These are phyloP conservation scores for Pestalotiopsis fici DNA, from an alignment of 2,329 filamentous ascomycete species.

Conservation along the genomic window DNA sequence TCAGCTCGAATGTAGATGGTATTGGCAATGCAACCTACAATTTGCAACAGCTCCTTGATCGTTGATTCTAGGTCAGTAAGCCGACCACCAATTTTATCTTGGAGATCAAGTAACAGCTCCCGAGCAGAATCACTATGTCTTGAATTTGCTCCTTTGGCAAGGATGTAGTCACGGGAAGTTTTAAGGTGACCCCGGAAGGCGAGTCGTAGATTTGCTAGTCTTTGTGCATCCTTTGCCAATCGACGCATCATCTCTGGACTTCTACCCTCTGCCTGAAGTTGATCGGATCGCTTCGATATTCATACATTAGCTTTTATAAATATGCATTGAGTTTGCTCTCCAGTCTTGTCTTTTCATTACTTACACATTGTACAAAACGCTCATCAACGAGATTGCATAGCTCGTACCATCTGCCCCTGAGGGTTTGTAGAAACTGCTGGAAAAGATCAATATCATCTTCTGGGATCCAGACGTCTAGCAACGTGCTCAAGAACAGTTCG, in stretches of 20 bases:
- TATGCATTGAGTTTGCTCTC: too few relatives aligned
- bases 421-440: neutral
- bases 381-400: neutral
- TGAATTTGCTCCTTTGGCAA: neutral
- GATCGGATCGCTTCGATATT: neutral
- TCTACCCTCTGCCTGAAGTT: neutral
- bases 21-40: neutral
- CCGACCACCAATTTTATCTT: neutral
- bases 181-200: neutral
- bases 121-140: too few relatives aligned
- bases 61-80: neutral
- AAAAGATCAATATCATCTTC: neutral
- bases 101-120: neutral
- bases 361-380: neutral
- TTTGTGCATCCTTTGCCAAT: neutral
- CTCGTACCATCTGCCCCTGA: neutral
- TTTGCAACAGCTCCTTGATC: neutral
- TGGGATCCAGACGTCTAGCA: neutral
- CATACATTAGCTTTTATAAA: neutral
- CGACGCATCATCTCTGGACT: slow-evolving; percentile 1
- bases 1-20: neutral
- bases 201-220: neutral
- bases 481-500: neutral
- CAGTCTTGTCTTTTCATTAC: neutral
- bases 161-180: neutral